Base-by-base conservation (phyloP, 495 filamentous ascomycete genomes). In the Aspergillus funiculosus region DNA sequence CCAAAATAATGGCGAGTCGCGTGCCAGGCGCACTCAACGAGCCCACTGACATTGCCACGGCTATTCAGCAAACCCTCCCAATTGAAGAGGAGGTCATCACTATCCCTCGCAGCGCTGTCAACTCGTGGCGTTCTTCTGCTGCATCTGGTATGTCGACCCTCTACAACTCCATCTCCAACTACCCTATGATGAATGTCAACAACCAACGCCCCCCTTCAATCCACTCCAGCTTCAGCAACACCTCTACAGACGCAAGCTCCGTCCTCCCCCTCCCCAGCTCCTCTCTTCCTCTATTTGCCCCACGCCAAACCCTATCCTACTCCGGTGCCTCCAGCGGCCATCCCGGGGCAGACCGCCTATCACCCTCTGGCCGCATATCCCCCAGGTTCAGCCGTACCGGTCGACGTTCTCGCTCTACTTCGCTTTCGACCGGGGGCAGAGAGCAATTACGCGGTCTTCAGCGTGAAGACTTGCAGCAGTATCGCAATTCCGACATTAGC, bases 401-500 rank as follows among this genome's bases (percentile, higher is more conserved):
- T 5, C 46, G 51, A 41, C 51, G 56, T 10, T 60, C 60, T 24
- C 46, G 52, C 15, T 22, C 52, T 6, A 53, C 49, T 17, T 63
- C 61, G 6, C 29, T 66, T 13, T 69, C 64, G 5, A 66, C 59
- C 3, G 54, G 48, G 8, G 66, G 62, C 6, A 44, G 66, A 5
- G 64, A 69, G 38, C 62, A 67, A 45, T 28, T 68, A 32, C 64
- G 61, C 28, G 62, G 68, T 18, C 46, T 71, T 18, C 59, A 63
- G 7, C 62, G 67, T 6, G 66, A 69, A 32, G 66, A 68, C 24
- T 40, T 65, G 47, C 52, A 56, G 22, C 67, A 59, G 38, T 71
- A 69, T 41, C 66, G 66, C 25, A 68, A 68, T 41, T 66, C 67
- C 30, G 67, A 71, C 52, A 54, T 71, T 24, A 71, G 64, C 48